Percentiles rank a stretch among this genome's conserved stretches.
Evolutionary conservation across 2,329 filamentous ascomycete genomes (phyloP).

Genomic region (Cladophialophora chaetospira): DNA sequence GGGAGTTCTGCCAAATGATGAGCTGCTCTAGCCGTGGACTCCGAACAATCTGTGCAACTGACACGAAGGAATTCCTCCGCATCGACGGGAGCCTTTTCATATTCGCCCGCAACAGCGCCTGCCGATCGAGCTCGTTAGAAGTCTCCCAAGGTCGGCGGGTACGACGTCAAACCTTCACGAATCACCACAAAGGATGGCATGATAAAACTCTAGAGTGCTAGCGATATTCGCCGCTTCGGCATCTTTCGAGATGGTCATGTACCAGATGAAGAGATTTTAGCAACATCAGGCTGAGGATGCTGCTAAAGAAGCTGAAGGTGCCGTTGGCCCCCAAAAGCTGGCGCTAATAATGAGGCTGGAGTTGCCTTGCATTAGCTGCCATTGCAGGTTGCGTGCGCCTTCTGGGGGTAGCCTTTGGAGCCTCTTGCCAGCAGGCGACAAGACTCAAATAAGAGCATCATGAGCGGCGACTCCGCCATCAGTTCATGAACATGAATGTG

Average conservation of each 20-base stretch:
- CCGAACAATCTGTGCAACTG: background rate
- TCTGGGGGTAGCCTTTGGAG: too few relatives aligned
- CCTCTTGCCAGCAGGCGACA: too few relatives aligned
- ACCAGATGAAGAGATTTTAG: background rate
- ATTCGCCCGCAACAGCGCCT: background rate
- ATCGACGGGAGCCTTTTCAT: background rate
- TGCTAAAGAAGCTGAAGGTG: background rate
- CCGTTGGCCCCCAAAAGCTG: background rate
- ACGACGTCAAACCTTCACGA: conserved; percentile 7
- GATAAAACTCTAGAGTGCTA: background rate
- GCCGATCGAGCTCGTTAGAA: background rate
- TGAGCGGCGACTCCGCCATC: too few relatives aligned
- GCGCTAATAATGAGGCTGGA: background rate
- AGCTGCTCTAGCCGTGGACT: background rate
- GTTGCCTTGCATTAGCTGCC: background rate
- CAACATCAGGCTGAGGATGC: background rate
- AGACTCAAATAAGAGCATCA: too few relatives aligned
- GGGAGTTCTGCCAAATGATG: conserved; percentile 5
- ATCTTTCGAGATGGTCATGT: background rate
- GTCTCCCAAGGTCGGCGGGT: background rate
- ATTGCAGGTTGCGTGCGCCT: too few relatives aligned
- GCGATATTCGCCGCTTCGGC: too few relatives aligned
- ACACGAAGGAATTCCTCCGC: conserved; percentile 8
- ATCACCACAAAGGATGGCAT: conserved; percentile 2
- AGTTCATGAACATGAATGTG: background rate